A percentile compares a stretch with the other conserved stretches of the same genome.
These are phyloP conservation scores for Grosmannia penicillata DNA, from an alignment of 2,329 filamentous ascomycete species.

Conservation along the genomic window DNA sequence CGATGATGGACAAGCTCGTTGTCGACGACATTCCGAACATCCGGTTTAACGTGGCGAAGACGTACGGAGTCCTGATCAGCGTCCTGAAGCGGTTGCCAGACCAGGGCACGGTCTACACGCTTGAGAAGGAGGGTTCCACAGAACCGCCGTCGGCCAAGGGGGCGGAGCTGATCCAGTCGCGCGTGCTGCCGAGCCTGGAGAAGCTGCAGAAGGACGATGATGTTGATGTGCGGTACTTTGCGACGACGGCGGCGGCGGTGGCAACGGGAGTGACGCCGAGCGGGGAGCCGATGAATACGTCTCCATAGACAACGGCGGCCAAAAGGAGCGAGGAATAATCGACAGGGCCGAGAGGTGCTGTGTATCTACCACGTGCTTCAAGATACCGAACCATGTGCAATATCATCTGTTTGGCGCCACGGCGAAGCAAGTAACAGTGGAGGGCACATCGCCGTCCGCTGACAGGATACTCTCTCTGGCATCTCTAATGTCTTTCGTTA, in stretches of 20 bases:
- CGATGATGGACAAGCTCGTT: conserved; percentile 90
- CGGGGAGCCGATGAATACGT: conserved; percentile 50
- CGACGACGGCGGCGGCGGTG: conserved; percentile 66
- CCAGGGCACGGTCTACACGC: conserved; percentile 67
- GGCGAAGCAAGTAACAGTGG: too few species aligned
- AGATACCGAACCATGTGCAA: too few species aligned
- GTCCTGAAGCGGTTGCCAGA: conserved; percentile 86
- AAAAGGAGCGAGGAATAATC: conserved; percentile 12
- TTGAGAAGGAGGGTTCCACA: conserved; percentile 62
- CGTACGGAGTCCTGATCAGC: conserved; percentile 77
- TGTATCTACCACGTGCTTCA: too few species aligned
- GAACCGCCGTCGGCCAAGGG: conserved; percentile 54
- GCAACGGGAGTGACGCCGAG: conserved; percentile 30
- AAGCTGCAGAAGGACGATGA: conserved; percentile 96
- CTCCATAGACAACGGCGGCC: conserved; percentile 40
- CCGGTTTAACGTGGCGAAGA: conserved; percentile 98
- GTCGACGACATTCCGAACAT: conserved; percentile 96
- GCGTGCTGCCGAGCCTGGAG: conserved; percentile 77
- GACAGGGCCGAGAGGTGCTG: too few species aligned
- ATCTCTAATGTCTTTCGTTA: too few species aligned
- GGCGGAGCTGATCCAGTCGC: conserved; percentile 68
- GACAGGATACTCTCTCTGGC: too few species aligned
- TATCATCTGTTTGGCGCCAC: too few species aligned
- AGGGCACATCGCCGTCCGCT: too few species aligned
- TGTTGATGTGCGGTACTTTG: conserved; percentile 96